Conservation (phyloP, 441 rosid genomes). For the Euphorbia schlechtendalii region DNA sequence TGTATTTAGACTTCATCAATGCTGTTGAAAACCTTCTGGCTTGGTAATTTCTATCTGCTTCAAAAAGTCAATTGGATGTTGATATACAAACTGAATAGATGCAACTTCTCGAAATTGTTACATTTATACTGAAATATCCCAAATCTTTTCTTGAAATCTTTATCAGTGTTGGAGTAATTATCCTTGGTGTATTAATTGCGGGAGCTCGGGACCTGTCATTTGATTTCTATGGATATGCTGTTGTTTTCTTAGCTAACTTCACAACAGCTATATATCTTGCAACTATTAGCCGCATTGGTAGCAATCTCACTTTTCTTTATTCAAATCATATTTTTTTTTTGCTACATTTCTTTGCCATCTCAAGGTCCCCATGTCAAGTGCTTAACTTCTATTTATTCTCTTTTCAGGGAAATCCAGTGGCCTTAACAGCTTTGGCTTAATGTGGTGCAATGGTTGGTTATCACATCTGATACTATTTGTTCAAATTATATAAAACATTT, state of each 20-base stretch:
- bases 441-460: slow-evolving; percentile 93
- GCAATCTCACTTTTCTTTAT: slow-evolving; percentile 18
- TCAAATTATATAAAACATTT: neutral
- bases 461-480: slow-evolving; percentile 11
- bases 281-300: slow-evolving; percentile 61
- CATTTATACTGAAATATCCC: slow-evolving; percentile 20
- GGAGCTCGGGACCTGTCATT: slow-evolving; percentile 96
- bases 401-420: too few species aligned
- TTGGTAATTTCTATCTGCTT: neutral
- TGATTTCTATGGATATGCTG: too few species aligned
- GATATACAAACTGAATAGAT: neutral
- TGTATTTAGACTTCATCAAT: neutral
- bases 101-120: slow-evolving; percentile 6
- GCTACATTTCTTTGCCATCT: slow-evolving; percentile 2
- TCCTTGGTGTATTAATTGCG: slow-evolving; percentile 85
- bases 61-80: too few species aligned
- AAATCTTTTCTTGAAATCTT: slow-evolving; percentile 37
- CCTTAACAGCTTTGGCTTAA: slow-evolving; percentile 95
- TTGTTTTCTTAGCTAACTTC: too few species aligned
- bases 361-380: slow-evolving; percentile 4
- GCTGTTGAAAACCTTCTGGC: neutral
- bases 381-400: slow-evolving; percentile 14
- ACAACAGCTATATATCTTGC: too few species aligned
- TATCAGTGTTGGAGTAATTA: slow-evolving; percentile 84
- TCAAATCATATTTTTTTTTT: too few species aligned